These are phyloP conservation scores for Gnomoniopsis sp. DNA, from an alignment of 2,329 filamentous ascomycete genomes.

Conservation along the genomic window DNA sequence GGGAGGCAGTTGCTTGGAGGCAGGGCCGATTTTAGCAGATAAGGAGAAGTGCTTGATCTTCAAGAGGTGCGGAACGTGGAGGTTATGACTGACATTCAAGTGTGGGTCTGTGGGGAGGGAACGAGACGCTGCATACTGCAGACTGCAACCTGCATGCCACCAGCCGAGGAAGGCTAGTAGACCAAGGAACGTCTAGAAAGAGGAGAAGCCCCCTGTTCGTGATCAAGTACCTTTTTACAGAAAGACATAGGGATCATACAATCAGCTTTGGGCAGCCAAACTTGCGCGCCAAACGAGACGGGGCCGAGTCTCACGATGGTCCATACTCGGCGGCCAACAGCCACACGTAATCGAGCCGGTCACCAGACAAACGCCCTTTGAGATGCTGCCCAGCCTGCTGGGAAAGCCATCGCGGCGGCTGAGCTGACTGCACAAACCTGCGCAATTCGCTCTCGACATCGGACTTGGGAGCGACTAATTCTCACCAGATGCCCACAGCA, in stretches of 20 bases:
- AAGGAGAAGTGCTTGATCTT: slow-evolving; percentile 32
- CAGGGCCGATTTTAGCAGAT: slow-evolving; percentile 33
- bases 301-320: slow-evolving; percentile 11
- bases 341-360: background rate
- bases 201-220: background rate
- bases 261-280: background rate
- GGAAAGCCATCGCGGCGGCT: slow-evolving; percentile 1
- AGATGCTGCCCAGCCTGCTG: background rate
- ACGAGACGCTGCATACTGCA: slow-evolving; percentile 10
- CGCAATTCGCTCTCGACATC: background rate
- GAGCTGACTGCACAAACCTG: background rate
- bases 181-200: slow-evolving; percentile 1
- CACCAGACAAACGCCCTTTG: slow-evolving; percentile 8
- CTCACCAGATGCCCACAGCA: background rate
- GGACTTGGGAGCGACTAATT: background rate
- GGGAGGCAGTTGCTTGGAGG: slow-evolving; percentile 28
- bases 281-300: slow-evolving; percentile 16
- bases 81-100: slow-evolving; percentile 39
- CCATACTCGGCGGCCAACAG: background rate
- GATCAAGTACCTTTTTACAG: slow-evolving; percentile 8
- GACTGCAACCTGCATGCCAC: slow-evolving; percentile 6
- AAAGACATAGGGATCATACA: slow-evolving; percentile 2
- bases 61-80: slow-evolving; percentile 36
- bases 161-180: slow-evolving; percentile 2
- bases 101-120: slow-evolving; percentile 18